Evolutionary conservation across 192 early-diverging fungal genomes (phyloP).

Genomic region (Coemansia sp.): DNA sequence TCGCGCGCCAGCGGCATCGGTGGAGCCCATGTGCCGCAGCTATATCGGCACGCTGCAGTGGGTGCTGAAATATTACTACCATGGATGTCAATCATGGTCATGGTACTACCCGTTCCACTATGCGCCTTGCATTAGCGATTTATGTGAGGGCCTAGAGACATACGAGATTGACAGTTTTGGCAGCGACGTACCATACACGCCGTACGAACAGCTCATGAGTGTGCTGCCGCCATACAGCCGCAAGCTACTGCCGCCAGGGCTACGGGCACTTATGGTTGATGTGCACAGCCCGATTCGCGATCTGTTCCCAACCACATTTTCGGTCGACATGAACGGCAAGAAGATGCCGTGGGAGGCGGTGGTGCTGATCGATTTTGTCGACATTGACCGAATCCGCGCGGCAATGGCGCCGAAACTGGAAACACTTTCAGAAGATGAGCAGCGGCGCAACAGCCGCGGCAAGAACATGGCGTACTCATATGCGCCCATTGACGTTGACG

Average conservation of each 20-base stretch:
- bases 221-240: constrained; percentile 88
- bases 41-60: constrained; percentile 97
- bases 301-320: constrained; percentile 90
- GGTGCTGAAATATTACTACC: constrained; percentile 97
- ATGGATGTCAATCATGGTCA: constrained; percentile 93
- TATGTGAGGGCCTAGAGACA: constrained; percentile 54
- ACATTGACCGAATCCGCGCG: constrained; percentile 77
- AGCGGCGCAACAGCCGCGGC: constrained; percentile 59
- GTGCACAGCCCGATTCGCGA: constrained; percentile 88
- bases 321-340: constrained; percentile 96
- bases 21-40: constrained; percentile 63
- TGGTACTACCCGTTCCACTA: constrained; percentile 99
- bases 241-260: constrained; percentile 77
- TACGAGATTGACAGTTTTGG: constrained; percentile 71
- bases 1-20: constrained; percentile 27
- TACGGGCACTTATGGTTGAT: constrained; percentile 84
- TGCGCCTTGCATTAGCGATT: constrained; percentile 89
- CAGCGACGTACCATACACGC: constrained; percentile 80
- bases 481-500: constrained; percentile 27
- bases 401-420: constrained; percentile 75
- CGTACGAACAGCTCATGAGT: constrained; percentile 98
- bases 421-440: constrained; percentile 61
- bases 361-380: constrained; percentile 97
- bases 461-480: constrained; percentile 68
- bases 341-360: constrained; percentile 98